Base-by-base conservation (phyloP, 768 basidiomycete genomes). In the Rhizopogon rudus region DNA sequence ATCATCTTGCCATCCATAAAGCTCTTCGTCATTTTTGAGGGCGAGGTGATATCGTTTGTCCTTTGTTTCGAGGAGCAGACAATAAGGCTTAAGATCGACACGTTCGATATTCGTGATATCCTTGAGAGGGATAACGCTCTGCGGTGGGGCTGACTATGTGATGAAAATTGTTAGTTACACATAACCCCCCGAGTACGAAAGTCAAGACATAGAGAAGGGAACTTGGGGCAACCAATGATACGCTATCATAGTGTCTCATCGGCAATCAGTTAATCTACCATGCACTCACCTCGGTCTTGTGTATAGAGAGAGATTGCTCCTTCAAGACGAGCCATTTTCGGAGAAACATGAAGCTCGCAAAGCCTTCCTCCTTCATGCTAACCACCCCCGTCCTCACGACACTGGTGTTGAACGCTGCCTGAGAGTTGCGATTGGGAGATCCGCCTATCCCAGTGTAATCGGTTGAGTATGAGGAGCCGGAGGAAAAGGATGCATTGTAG, bases 1-100 rank as follows among this genome's bases (percentile, higher is more conserved):
- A 67, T 97, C 95, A 66, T 99, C 96, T 70, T 95, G 91, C 95
- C 95, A 98, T 16, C 87, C 86, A 64, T 99, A 99, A n/a, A 99
- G 79, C 65, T 99, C 96, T 61, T 95, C 93, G 66, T 99, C 95
- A 60, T 79, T 91, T 75, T 95, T 97, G 59, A 97, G 75, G 2
- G 91, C 83, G 48, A 95, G 73, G 66, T 81, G 88, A 65, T 83
- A 87, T 40, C 87, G 83, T 68, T 88, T 91, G 55, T 93, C 88
- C 63, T 86, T 89, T 5, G 88, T 86, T 64, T 94, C 92, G 20
- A 99, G 71, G 14, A 93, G 75, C 0, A 99, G 75, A 65, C 96
- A 98, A 67, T 96, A 98, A 0, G 94, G 93, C 68, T 97, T 97
- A 61, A 93, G 73, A 67, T 99, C 95, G 50, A 88, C 93, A 12